These are phyloP conservation scores for Esteya vermicola DNA, from an alignment of 2,329 filamentous ascomycete species.

Conservation along the genomic window DNA sequence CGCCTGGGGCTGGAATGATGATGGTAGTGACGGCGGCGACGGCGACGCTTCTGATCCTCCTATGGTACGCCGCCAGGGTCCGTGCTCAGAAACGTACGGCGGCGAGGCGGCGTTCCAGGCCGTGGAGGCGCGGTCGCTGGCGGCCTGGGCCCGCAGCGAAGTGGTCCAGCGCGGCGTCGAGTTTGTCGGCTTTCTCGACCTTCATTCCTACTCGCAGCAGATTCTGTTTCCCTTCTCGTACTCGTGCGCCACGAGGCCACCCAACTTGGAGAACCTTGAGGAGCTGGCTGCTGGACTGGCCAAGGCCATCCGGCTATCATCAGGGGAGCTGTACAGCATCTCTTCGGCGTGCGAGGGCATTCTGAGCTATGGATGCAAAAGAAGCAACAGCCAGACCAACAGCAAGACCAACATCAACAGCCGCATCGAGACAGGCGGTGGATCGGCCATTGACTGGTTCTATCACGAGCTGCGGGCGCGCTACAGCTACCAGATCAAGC, in stretches of 20 bases:
- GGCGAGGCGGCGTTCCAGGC: slow-evolving; percentile 75
- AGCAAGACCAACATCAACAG: slow-evolving; percentile 60
- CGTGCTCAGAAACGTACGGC: slow-evolving; percentile 83
- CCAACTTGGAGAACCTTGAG: slow-evolving; percentile 80
- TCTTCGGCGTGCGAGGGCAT: slow-evolving; percentile 79
- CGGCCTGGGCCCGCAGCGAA: slow-evolving; percentile 72
- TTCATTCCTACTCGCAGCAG: slow-evolving; percentile 93
- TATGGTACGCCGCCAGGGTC: slow-evolving; percentile 51
- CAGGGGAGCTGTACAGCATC: slow-evolving; percentile 62
- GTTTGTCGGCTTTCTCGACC: slow-evolving; percentile 75
- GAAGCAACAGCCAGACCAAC: no score
- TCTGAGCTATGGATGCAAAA: no score
- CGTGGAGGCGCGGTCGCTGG: slow-evolving; percentile 59
- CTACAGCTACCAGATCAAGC: slow-evolving; percentile 87
- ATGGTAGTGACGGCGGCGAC: no score
- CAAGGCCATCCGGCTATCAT: slow-evolving; percentile 74
- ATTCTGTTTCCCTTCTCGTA: slow-evolving; percentile 87
- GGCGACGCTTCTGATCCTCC: no score
- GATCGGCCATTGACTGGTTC: slow-evolving; percentile 88
- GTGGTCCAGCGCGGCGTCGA: slow-evolving; percentile 54
- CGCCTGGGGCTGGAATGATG: slow-evolving; percentile 64
- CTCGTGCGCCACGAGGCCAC: slow-evolving; percentile 63
- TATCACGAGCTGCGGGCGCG: slow-evolving; percentile 73
- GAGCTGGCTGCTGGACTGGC: slow-evolving; percentile 79
- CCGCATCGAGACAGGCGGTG: slow-evolving; percentile 61